Percentiles rank a stretch among this genome's conserved stretches.
These are phyloP conservation scores for Scopulariopsis brevicaulis DNA, from an alignment of 2,329 filamentous ascomycete genomes.

Conservation along the genomic window DNA sequence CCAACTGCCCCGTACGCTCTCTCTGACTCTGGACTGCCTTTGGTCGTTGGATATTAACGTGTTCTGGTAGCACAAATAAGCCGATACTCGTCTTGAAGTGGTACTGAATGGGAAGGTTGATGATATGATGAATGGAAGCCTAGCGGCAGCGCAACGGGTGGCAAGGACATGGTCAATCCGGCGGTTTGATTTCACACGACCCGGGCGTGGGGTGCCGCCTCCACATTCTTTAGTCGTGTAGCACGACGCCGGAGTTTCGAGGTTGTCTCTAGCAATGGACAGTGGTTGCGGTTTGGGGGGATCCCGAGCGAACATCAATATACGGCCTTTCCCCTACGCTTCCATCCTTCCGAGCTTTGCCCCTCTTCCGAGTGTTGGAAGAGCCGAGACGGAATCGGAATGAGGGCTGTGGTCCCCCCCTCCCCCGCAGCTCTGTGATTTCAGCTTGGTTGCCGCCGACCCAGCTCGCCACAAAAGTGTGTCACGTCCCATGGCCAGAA, in stretches of 20 bases:
- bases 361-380: no score
- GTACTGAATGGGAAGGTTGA: not conserved
- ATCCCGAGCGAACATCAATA: not conserved
- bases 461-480: not conserved
- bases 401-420: not conserved
- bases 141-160: not conserved
- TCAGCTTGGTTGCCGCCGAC: not conserved
- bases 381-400: not conserved
- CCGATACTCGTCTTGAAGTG: not conserved
- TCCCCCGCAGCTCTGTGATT: not conserved
- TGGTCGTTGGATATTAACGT: not conserved
- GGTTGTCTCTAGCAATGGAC: not conserved
- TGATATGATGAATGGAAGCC: not conserved
- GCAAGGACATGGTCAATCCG: not conserved
- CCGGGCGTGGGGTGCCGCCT: not conserved
- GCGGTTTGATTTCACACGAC: not conserved
- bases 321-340: not conserved
- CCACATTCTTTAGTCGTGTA: not conserved
- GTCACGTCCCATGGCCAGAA: not conserved
- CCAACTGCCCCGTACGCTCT: constrained; percentile 28
- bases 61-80: not conserved
- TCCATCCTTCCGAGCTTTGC: not conserved
- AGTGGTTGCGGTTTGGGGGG: not conserved
- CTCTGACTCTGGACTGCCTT: not conserved
- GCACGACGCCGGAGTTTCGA: not conserved